Evolutionary conservation across 2,329 filamentous ascomycete genomes (phyloP), one percentile per base, ranked within the genome.

Genomic region (Arthroderma sp.): DNA sequence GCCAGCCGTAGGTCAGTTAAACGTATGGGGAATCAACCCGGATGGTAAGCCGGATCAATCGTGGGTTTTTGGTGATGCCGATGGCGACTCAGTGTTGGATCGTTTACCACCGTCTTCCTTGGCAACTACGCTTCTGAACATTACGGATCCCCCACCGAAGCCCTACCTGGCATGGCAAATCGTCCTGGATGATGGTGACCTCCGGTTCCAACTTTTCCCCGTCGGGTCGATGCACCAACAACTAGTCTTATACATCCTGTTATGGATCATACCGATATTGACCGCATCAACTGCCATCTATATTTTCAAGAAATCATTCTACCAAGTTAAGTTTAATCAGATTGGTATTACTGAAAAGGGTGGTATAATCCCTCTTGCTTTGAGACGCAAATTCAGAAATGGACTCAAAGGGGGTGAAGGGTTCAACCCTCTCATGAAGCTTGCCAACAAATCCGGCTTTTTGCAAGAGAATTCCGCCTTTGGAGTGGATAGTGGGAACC

Each of bases 1-100:
- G 72, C 78, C 78, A 4, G 71, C 73, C 2, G 62, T 71, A 40
- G 71, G 77, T 45, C 77, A 81, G 53, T 62, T 81, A 47, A 82
- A 81, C 51, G 68, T 79, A 4, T 82, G 79, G 78, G 79, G 78
- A 42, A 76, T 81, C 56, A 78, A 81, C 53, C 70, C 72, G 0
- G 71, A 80, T 57, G 76, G 77, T 15, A 62, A 73, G 51, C 77
- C 78, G 0, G 78, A 82, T 57, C 68, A 76, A 48, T 71, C 71
- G 5, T 70, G 67, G 45, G 70, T 78, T 2, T 74, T 71, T 49
- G 79, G 79, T 22, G 78, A 82, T 55, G 69, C 78, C 9, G 74
- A 82, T 53, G 65, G 66, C 28, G 77, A 82, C 55, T 68, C 66
- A 2, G 66, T 82, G 4, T 61, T 81, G 15, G 78, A 82, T 56